These are phyloP conservation scores for Diaporthe sp. DNA, from an alignment of 2,329 filamentous ascomycete genomes.

Conservation along the genomic window DNA sequence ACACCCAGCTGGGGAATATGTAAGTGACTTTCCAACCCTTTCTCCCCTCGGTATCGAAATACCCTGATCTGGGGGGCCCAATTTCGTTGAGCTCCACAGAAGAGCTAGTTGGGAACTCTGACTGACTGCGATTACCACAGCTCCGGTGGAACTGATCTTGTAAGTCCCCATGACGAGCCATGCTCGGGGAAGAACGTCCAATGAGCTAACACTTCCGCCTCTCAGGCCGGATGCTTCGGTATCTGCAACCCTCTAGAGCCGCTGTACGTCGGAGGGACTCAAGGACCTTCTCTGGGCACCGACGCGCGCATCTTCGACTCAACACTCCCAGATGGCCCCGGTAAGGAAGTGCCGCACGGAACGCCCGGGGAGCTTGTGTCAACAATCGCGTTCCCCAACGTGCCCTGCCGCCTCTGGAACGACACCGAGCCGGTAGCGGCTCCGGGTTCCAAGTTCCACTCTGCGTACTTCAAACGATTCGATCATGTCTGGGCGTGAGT, in stretches of 20 bases:
- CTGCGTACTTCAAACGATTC: constrained; percentile 73
- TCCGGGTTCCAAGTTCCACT: constrained; percentile 68
- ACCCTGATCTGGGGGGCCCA: no score
- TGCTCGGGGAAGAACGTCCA: not conserved
- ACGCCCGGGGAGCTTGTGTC: constrained; percentile 82
- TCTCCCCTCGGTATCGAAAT: not conserved
- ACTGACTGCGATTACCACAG: not conserved
- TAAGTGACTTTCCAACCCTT: constrained; percentile 51
- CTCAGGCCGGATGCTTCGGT: constrained; percentile 72
- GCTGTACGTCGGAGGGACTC: constrained; percentile 69
- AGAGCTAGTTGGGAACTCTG: not conserved
- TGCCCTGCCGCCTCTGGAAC: constrained; percentile 76
- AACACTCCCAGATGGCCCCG: constrained; percentile 61
- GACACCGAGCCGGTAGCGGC: constrained; percentile 56
- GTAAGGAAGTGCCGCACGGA: constrained; percentile 64
- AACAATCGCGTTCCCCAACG: constrained; percentile 78
- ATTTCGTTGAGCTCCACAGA: not conserved
- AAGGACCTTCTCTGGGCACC: constrained; percentile 63
- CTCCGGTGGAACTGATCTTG: constrained; percentile 80
- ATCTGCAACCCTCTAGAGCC: constrained; percentile 77
- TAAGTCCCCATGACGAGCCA: constrained; percentile 50
- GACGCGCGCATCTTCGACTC: constrained; percentile 73
- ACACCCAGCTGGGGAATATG: constrained; percentile 78
- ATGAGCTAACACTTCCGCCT: constrained; percentile 17
- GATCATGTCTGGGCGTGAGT: constrained; percentile 84